Conservation (phyloP, 169 alveolate genomes). For the Besnoitia besnoiti region DNA sequence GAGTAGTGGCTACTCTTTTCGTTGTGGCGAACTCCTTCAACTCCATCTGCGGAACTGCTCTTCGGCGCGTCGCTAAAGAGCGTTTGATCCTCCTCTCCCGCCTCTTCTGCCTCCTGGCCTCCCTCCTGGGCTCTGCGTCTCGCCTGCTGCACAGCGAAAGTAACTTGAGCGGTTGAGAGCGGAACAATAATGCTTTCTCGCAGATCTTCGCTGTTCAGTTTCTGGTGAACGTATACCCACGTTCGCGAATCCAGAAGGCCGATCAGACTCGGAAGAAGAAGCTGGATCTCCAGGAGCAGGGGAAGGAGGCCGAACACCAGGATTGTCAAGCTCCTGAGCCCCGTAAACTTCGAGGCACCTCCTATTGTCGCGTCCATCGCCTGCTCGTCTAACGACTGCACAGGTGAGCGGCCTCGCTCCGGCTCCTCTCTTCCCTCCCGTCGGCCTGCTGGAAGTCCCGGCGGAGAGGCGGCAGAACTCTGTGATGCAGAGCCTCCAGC, state of each 20-base stretch:
- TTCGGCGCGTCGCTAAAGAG: too few species aligned
- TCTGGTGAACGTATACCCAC: not conserved
- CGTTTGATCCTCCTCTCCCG: too few species aligned
- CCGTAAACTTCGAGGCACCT: not conserved
- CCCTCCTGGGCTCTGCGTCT: not conserved
- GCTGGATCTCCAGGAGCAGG: slow-evolving; percentile 28
- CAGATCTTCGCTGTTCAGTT: not conserved
- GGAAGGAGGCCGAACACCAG: slow-evolving; percentile 24
- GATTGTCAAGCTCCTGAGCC: not conserved
- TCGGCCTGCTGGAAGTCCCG: not conserved
- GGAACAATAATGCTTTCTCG: not conserved
- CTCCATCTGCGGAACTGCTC: too few species aligned
- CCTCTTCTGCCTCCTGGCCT: not conserved
- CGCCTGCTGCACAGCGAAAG: not conserved
- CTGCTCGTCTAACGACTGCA: not conserved
- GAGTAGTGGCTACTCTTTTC: too few species aligned
- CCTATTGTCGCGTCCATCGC: not conserved
- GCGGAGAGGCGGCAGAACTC: too few species aligned
- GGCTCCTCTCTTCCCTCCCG: not conserved
- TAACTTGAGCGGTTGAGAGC: not conserved
- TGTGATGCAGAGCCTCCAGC: too few species aligned
- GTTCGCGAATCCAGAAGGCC: not conserved
- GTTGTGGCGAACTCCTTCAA: too few species aligned
- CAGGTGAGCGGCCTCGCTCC: not conserved
- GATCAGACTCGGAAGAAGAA: slow-evolving; percentile 1